Base-by-base conservation (phyloP, 805 yeast genomes). In the Lipomyces sp. region DNA sequence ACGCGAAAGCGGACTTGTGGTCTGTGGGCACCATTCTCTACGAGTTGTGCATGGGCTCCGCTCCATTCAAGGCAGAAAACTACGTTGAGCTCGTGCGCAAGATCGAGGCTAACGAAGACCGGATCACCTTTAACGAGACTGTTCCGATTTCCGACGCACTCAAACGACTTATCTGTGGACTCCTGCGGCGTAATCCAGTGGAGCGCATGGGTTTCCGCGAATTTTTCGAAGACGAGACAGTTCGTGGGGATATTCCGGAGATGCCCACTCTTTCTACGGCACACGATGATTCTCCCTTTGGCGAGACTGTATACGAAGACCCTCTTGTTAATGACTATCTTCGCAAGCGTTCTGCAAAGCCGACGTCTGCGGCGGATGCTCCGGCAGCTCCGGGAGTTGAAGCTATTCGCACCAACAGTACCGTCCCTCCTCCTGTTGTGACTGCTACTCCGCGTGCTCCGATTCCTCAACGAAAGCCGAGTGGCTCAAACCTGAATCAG, bases 1-100 rank as follows among this genome's bases (percentile, higher is more conserved):
- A 90, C 61, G 98, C 98, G 4, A 90, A 89, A 66, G 98, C 97
- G 0, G 98, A 93, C 66, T 70, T 93, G 57, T 93, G 98, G 98
- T 89, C 97, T 5, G 96, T 91, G 3, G 98, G 98, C 2, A 95
- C 98, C 0, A 98, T 93, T 1, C 71, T 90, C 11, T 93, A 83
- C 68, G 98, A 93, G 68, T 90, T 93, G 96, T 78, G 86, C 11
- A 89, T 86, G 28, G 98, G 98, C n/a, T 84, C 79, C 67, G 96
- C 98, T 1, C 98, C 98, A 0, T 93, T 90, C 67, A 81, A 85
- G 58, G 98, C 98, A 2, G 81, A 85, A 3, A 93, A 93, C 65
- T 98, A 91, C 66, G 82, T 93, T 55, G 97, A 91, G 65, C 75
- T 93, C 48, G 77, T 86, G 63, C 83, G 86, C 67, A 86, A 83